Evolutionary conservation across 1,284 basidiomycete species (phyloP), one percentile per base, ranked within the genome.

Genomic region (Austroboletus niveus): DNA sequence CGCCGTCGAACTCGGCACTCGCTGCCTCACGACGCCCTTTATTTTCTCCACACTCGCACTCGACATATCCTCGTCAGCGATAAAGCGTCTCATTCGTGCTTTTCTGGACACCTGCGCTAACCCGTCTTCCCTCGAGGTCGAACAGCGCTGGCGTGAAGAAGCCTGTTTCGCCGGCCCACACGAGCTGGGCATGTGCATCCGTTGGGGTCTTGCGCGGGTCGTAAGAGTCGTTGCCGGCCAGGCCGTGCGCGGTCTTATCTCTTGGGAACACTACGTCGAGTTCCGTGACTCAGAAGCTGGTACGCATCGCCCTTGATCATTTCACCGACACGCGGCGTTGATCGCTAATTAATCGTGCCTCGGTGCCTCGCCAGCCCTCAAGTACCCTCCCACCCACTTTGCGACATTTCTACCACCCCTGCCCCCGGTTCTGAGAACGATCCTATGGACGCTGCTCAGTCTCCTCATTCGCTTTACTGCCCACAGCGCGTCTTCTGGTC

Each of bases 21-120:
- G 90, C 63, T 91, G 87, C 45, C 79, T 95, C 54, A 87, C 87
- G 29, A 93, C 91, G 3, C 93, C 93, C 12, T 85, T 95, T 71
- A 84, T 96, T 55, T 94, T 96, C 74, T 90, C 88, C 29, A 85
- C 84, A 30, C 83, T 88, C 59, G 92, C 92, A 22, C 82, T 96
- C 52, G 92, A 95, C 62, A 77, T 94, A 42, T 87, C 84, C 38
- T 75, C 84, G 8, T 75, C 81, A 24, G 80, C 84, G 39, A 84
- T 92, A 58, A 85, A 80, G 58, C 75, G 85, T 49, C 78, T 96
- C 43, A 86, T 94, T 58, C 78, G 83, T 32, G 72, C 85, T 2
- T 96, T 93, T 71, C 69, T 95, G 31, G 72, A 74, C 40, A 81
- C 82, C 2, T 84, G 81, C 60, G 63, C 69, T 44, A 70, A 69